phyloP scores from a whole-genome alignment of 164 flowering plant species.

The Vitis amurensis region DNA sequence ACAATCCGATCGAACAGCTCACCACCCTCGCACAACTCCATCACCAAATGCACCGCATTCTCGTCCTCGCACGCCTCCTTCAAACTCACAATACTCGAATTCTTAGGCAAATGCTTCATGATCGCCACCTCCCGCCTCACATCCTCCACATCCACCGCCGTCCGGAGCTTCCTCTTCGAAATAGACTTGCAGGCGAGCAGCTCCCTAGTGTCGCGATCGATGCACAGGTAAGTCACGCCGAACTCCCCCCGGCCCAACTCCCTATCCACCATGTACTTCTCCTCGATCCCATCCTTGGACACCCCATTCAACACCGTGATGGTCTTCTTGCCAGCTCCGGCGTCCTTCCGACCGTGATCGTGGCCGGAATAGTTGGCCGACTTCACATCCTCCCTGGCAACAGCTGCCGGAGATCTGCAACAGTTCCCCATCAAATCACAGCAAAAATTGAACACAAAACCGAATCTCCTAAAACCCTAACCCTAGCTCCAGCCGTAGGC shows the following conservation, averaged over 20 bases:
- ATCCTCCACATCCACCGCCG: constrained; percentile 87
- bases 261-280: constrained; percentile 66
- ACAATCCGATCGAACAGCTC: constrained; percentile 94
- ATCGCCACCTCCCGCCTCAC: constrained; percentile 92
- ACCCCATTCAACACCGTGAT: constrained; percentile 48
- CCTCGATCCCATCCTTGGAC: constrained; percentile 67
- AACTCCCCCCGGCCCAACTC: constrained; percentile 93
- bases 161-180: constrained; percentile 84
- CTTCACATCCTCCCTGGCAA: constrained; percentile 77
- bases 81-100: constrained; percentile 75
- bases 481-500: background rate
- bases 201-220: constrained; percentile 59
- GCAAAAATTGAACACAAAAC: background rate
- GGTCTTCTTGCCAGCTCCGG: constrained; percentile 38
- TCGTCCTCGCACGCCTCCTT: constrained; percentile 92
- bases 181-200: constrained; percentile 85
- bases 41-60: constrained; percentile 90
- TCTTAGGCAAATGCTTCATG: constrained; percentile 84
- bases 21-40: constrained; percentile 95
- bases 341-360: constrained; percentile 44
- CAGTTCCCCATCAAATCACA: constrained; percentile 67
- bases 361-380: constrained; percentile 43
- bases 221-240: constrained; percentile 84
- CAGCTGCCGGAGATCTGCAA: constrained; percentile 86
- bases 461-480: constrained; percentile 20